Base-by-base conservation (phyloP, 805 yeast species). In the Wickerhamiella galacta region DNA sequence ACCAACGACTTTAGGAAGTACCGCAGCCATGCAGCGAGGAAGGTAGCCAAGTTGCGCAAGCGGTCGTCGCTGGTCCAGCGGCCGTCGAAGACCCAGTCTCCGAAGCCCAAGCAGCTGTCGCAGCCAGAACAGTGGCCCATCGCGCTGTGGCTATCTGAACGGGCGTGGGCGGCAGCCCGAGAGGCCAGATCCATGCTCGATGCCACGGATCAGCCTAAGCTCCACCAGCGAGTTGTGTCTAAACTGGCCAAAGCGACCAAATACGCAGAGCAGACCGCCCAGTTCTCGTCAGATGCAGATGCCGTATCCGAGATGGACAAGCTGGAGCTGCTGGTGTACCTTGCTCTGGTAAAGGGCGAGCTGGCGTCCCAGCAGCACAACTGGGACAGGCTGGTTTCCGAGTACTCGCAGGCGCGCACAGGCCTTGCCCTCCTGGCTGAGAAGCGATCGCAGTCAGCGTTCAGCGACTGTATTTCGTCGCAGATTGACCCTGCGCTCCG, bases 151-250 rank as follows among this genome's bases (percentile, higher is more conserved):
- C 64, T 66, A n/a, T 72, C 77, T 1, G 96, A 90, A 53, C 67
- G 94, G 48, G 79, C 81, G 43, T 58, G 73, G 48, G 61, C 81
- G 20, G 69, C 65, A 43, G 76, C 85, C 1, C 63, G 71, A 51
- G 83, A 76, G 52, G 61, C 72, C 33, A 68, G 68, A 38, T 55
- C 66, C 8, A 52, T 64, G 30, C 52, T 70, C 39, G 80, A 70
- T 39, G 62, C 70, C 25, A 66, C 67, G 37, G 60, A 64, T 9
- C 24, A 30, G 62, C 68, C 6, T 57, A 55, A 21, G 49, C 60
- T 49, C 50, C 52, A 40, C 59, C 66, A n/a, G 65, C 66, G 74
- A 38, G 56, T 77, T 44, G 48, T 63, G 8, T 67, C 83, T 18
- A 78, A 79, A 52, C 65, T 77, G 39, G 80, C 75, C 48, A 75